These are phyloP conservation scores for Trichoderma brevicompactum DNA, from an alignment of 2,329 filamentous ascomycete species.

Conservation along the genomic window DNA sequence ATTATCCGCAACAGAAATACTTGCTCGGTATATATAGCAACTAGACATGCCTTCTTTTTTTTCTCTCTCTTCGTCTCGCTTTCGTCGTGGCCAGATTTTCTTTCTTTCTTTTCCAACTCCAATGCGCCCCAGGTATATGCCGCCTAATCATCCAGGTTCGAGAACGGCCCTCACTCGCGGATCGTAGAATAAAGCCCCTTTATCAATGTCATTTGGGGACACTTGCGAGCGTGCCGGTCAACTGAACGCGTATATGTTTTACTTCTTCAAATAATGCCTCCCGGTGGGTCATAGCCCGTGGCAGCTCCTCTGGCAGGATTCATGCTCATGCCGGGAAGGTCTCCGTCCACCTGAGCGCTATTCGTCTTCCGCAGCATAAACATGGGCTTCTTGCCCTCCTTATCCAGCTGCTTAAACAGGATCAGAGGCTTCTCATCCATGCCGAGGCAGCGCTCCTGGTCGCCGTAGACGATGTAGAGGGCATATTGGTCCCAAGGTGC, in stretches of 20 bases:
- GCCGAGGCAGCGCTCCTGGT: constrained; percentile 91
- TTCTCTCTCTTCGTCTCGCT: not conserved
- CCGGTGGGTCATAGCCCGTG: constrained; percentile 60
- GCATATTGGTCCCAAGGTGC: constrained; percentile 98
- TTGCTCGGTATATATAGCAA: not conserved
- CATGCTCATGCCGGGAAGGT: constrained; percentile 59
- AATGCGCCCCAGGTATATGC: constrained; percentile 10
- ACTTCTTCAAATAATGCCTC: constrained; percentile 58
- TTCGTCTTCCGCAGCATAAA: constrained; percentile 87
- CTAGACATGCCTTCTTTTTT: not conserved
- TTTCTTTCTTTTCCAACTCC: constrained; percentile 10
- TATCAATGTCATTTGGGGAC: not conserved
- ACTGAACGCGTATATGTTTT: not conserved
- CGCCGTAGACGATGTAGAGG: constrained; percentile 97
- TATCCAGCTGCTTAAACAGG: constrained; percentile 95
- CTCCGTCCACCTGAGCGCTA: constrained; percentile 56
- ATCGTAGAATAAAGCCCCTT: not conserved
- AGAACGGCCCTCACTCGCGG: not conserved
- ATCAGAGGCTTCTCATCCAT: constrained; percentile 93
- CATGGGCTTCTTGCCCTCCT: constrained; percentile 98
- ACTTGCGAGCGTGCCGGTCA: not conserved
- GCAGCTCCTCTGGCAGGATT: constrained; percentile 50
- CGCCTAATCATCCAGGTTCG: not conserved
- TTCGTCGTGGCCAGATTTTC: not conserved
- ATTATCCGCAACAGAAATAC: not conserved